These are phyloP conservation scores for Chenopodium formosanum DNA, from an alignment of 148 eudicot genomes.

Conservation along the genomic window DNA sequence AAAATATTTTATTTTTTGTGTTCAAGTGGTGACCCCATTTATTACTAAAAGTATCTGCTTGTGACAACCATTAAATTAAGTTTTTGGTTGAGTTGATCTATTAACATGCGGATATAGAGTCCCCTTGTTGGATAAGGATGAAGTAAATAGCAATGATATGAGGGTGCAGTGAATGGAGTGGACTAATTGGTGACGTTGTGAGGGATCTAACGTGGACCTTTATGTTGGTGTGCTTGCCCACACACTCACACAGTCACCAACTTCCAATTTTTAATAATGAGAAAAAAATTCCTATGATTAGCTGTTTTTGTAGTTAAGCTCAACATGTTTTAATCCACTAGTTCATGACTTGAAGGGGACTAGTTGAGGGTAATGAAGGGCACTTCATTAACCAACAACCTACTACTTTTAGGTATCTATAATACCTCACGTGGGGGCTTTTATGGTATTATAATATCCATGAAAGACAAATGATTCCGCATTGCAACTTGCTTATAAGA, in stretches of 20 bases:
- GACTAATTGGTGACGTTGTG: neutral
- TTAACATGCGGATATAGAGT: too few relatives aligned
- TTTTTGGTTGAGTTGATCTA: too few relatives aligned
- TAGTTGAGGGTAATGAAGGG: neutral
- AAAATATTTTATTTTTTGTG: too few relatives aligned
- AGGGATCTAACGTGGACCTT: neutral
- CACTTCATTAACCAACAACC: neutral
- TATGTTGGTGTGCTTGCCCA: neutral
- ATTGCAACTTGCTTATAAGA: too few relatives aligned
- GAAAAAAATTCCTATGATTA: neutral
- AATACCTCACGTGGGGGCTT: neutral
- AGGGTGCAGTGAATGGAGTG: neutral
- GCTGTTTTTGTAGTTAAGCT: neutral
- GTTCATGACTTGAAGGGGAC: neutral
- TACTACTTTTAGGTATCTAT: neutral
- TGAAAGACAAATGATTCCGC: too few relatives aligned
- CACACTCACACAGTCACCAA: neutral
- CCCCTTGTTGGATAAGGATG: neutral
- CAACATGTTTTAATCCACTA: conserved; percentile 3
- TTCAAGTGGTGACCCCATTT: too few relatives aligned
- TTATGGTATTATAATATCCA: too few relatives aligned
- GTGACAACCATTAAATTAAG: too few relatives aligned
- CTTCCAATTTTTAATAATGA: neutral
- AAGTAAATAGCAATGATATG: neutral
- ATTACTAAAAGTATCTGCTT: too few relatives aligned